These are phyloP conservation scores for Candida ovalis DNA, from an alignment of 805 yeast genomes.

Conservation along the genomic window DNA sequence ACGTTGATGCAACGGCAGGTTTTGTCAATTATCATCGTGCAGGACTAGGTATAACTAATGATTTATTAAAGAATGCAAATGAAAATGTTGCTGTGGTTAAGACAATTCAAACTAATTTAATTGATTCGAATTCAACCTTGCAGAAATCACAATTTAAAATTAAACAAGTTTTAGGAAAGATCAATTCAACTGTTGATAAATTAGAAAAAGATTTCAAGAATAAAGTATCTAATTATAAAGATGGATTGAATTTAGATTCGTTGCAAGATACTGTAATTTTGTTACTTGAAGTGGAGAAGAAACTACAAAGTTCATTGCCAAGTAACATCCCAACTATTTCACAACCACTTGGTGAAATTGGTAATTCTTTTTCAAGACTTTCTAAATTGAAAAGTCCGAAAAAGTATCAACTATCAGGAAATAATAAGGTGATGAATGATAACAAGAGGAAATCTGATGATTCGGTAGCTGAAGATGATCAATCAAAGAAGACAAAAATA, in stretches of 20 bases:
- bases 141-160: background rate
- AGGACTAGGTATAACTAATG: conserved; percentile 6
- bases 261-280: background rate
- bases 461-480: background rate
- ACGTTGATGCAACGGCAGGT: conserved; percentile 13
- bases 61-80: background rate
- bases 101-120: background rate
- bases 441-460: background rate
- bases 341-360: background rate
- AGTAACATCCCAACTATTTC: background rate
- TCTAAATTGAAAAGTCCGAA: background rate
- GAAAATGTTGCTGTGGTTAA: background rate
- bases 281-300: background rate
- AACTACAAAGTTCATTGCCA: too few species aligned
- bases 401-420: background rate
- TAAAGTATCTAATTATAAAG: background rate
- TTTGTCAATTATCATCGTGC: conserved; percentile 14
- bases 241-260: background rate
- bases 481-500: background rate
- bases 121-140: background rate
- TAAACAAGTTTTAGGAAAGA: background rate
- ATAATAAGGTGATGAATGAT: background rate
- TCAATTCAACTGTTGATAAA: background rate
- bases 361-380: background rate
- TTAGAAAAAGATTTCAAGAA: background rate